These are phyloP conservation scores for Lycium barbarum DNA, from an alignment of 257 asterid genomes.

Conservation along the genomic window DNA sequence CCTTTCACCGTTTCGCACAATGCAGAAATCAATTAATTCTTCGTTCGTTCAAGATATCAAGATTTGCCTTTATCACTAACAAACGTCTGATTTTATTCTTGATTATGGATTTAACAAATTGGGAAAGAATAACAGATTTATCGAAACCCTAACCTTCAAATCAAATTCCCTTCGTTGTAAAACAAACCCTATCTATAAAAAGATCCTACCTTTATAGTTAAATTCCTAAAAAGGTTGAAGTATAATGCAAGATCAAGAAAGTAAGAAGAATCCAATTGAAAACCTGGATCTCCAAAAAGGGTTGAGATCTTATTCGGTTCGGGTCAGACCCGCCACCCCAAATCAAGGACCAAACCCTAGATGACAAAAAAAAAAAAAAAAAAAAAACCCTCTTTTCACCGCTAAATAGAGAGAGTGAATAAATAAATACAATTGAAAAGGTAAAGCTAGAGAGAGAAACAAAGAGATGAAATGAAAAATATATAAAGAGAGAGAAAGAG, in stretches of 20 bases:
- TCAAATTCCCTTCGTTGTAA: constrained; percentile 27
- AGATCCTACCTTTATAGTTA: constrained; percentile 38
- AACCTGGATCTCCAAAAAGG: constrained; percentile 29
- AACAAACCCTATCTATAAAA: constrained; percentile 34
- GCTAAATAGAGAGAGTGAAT: constrained; percentile 8
- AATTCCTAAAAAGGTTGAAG: constrained; percentile 32
- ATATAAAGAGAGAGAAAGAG: constrained; percentile 39
- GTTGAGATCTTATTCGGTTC: background rate
- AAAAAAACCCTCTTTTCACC: background rate
- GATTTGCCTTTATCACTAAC: background rate
- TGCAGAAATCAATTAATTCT: constrained; percentile 24
- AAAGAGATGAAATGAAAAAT: background rate
- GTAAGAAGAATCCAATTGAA: constrained; percentile 26
- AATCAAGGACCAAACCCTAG: constrained; percentile 34
- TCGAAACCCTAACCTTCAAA: constrained; percentile 37
- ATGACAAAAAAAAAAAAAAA: background rate
- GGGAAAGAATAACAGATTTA: constrained; percentile 21
- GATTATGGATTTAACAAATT: background rate
- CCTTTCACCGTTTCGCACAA: constrained; percentile 33
- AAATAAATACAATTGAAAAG: constrained; percentile 25
- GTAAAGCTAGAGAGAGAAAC: constrained; percentile 40
- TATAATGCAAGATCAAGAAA: background rate
- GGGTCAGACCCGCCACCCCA: constrained; percentile 51
- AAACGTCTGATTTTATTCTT: background rate
- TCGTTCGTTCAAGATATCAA: background rate